phyloP scores from a whole-genome alignment of 495 filamentous ascomycete genomes.

The Aspergillus nidulans region DNA sequence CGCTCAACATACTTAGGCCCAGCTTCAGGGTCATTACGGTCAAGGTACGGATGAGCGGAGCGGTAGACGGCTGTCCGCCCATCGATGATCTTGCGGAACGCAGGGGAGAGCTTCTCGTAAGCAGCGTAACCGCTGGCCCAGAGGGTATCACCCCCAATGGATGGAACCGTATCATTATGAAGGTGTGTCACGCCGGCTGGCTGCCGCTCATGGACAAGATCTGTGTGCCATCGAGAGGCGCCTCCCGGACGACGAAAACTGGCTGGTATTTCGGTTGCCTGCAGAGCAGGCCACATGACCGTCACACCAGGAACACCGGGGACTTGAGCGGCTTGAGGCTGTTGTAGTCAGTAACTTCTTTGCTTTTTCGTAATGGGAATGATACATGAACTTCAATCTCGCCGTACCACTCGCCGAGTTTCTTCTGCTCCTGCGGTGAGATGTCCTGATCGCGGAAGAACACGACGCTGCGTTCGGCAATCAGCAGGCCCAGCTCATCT shows the following conservation, averaged over 20 bases:
- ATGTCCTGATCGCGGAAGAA: conserved; percentile 74
- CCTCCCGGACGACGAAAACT: conserved; percentile 63
- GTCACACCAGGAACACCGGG: conserved; percentile 61
- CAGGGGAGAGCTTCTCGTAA: conserved; percentile 67
- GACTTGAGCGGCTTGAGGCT: conserved; percentile 68
- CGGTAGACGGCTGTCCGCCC: conserved; percentile 62
- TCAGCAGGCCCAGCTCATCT: conserved; percentile 66
- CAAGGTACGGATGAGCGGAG: conserved; percentile 63
- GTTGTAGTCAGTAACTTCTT: neutral
- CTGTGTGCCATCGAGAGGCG: conserved; percentile 63
- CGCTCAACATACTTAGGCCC: conserved; percentile 63
- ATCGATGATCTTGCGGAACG: conserved; percentile 67
- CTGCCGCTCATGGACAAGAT: conserved; percentile 66
- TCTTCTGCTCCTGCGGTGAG: conserved; percentile 63
- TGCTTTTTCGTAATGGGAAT: neutral
- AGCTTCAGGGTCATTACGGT: conserved; percentile 54
- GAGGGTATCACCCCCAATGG: conserved; percentile 64
- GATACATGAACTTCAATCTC: conserved; percentile 63
- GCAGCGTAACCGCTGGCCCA: conserved; percentile 67
- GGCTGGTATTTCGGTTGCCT: conserved; percentile 49
- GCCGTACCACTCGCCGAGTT: conserved; percentile 61
- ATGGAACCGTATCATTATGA: conserved; percentile 62
- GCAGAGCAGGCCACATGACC: conserved; percentile 64
- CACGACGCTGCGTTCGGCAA: conserved; percentile 70
- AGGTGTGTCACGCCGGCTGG: conserved; percentile 68